Conservation (phyloP, 768 basidiomycete genomes). For the Termitomyces sp. region DNA sequence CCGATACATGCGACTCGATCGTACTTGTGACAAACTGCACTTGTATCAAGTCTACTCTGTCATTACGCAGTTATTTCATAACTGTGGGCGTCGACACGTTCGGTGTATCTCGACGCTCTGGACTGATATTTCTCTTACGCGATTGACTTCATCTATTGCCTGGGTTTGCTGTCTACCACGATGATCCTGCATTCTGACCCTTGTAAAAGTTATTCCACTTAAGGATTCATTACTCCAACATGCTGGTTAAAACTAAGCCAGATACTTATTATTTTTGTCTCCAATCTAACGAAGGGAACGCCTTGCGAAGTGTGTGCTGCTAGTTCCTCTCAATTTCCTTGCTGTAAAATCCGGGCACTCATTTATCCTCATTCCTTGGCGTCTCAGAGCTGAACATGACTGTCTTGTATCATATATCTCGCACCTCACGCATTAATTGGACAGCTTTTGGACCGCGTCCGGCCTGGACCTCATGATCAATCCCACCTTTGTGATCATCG, state of each 20-base stretch:
- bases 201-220: slow-evolving; percentile 9
- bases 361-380: background rate
- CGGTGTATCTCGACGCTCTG: background rate
- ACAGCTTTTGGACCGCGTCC: background rate
- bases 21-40: background rate
- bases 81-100: background rate
- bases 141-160: background rate
- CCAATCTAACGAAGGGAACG: background rate
- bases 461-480: background rate
- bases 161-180: background rate
- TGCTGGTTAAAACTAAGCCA: background rate
- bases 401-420: background rate
- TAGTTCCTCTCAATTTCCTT: no score
- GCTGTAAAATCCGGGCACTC: background rate
- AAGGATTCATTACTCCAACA: background rate
- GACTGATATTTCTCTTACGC: background rate
- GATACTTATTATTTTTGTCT: background rate
- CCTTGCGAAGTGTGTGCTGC: background rate
- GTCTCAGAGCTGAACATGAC: background rate
- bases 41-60: slow-evolving; percentile 3
- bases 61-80: background rate
- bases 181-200: slow-evolving; percentile 1
- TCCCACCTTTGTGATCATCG: background rate
- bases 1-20: slow-evolving; percentile 5
- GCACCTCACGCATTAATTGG: background rate